A percentile compares a stretch with the other conserved stretches of the same genome.
Conservation (phyloP, 164 flowering plant species). For the Hamamelis virginiana region DNA sequence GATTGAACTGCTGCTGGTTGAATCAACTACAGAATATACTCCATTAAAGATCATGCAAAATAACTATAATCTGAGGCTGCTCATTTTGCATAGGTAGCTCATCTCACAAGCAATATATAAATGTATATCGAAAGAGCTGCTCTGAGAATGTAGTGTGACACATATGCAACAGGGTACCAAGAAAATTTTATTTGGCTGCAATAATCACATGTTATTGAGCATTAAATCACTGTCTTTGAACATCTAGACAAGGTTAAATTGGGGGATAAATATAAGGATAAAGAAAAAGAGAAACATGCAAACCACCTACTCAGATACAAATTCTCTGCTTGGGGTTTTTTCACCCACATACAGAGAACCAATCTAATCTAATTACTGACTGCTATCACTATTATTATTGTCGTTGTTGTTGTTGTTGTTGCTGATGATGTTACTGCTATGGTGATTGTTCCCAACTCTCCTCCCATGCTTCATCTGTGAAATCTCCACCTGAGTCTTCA, state of each 20-base stretch:
- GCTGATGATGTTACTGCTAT: constrained; percentile 12
- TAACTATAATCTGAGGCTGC: too few relatives aligned
- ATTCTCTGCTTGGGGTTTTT: not conserved
- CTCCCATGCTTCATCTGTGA: constrained; percentile 56
- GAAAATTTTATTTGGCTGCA: not conserved
- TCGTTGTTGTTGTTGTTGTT: constrained; percentile 12
- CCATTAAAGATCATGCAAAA: too few relatives aligned
- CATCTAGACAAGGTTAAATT: not conserved
- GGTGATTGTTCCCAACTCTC: constrained; percentile 23
- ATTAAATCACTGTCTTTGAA: not conserved
- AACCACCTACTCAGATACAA: not conserved
- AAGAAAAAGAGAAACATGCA: not conserved
- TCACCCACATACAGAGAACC: not conserved
- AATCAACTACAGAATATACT: too few relatives aligned
- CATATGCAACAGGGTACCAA: not conserved
- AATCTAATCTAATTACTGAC: constrained; percentile 28
- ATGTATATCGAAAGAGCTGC: not conserved
- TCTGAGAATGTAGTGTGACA: not conserved
- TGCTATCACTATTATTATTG: constrained; percentile 37
- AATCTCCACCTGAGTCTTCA: constrained; percentile 83
- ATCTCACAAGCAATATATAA: too few relatives aligned
- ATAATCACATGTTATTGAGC: not conserved
- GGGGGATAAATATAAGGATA: not conserved
- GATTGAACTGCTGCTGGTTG: too few relatives aligned
- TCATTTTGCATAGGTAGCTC: too few relatives aligned